These are phyloP conservation scores for Petunia axillaris DNA, from an alignment of 257 asterid species.

Conservation along the genomic window DNA sequence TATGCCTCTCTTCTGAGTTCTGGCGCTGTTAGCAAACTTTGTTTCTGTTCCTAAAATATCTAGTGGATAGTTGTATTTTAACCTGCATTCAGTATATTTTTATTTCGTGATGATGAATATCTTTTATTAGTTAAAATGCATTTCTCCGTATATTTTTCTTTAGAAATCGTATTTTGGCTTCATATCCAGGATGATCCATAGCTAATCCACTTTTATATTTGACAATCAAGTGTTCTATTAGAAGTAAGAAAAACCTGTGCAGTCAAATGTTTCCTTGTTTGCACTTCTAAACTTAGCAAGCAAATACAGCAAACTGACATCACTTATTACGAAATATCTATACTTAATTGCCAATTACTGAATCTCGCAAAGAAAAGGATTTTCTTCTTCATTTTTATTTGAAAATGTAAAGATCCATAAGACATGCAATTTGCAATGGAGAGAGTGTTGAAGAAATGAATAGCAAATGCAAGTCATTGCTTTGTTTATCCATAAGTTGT, in stretches of 20 bases:
- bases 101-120: background rate
- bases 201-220: slow-evolving; percentile 1
- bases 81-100: background rate
- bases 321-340: slow-evolving; percentile 9
- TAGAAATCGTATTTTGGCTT: slow-evolving; percentile 13
- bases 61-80: slow-evolving; percentile 5
- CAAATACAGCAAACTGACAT: background rate
- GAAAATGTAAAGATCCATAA: background rate
- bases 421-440: background rate
- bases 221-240: background rate
- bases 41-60: background rate
- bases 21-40: background rate
- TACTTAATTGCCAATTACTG: background rate
- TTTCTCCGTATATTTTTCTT: background rate
- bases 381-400: background rate
- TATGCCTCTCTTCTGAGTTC: slow-evolving; percentile 7
- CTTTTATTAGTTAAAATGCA: slow-evolving; percentile 3
- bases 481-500: background rate
- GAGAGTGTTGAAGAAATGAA: background rate
- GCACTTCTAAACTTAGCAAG: background rate
- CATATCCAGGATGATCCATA: background rate
- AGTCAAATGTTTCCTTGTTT: background rate
- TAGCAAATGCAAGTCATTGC: background rate
- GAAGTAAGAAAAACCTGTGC: background rate
- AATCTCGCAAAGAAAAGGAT: background rate